Evolutionary conservation across 176 grass and related monocot genomes (phyloP).

Genomic region (Canna indica): DNA sequence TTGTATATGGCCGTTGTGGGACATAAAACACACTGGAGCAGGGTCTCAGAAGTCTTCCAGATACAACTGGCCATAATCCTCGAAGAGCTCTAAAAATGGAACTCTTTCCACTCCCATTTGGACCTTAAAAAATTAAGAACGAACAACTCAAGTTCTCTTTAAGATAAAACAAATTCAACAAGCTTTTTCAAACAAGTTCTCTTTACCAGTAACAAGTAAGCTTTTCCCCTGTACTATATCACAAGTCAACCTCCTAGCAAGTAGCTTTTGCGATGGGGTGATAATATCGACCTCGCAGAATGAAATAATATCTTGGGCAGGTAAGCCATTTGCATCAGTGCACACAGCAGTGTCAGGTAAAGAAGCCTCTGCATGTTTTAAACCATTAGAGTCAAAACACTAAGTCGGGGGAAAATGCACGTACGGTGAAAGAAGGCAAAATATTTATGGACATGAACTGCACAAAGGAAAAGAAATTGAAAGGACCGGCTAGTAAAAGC

Average conservation of each 20-base stretch:
- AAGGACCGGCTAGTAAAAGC: no score
- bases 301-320: conserved; percentile 62
- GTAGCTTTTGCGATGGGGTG: conserved; percentile 75
- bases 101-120: conserved; percentile 97
- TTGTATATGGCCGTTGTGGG: conserved; percentile 92
- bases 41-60: conserved; percentile 70
- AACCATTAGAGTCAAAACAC: no score
- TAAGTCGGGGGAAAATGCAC: no score
- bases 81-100: conserved; percentile 85
- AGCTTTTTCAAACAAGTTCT: conserved; percentile 8
- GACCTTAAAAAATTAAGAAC: conserved; percentile 43
- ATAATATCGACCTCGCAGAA: conserved; percentile 79
- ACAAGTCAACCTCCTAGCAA: conserved; percentile 71
- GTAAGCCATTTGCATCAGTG: conserved; percentile 29
- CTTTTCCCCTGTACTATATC: conserved; percentile 61
- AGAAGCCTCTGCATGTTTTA: conserved; percentile 33
- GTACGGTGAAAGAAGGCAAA: no score
- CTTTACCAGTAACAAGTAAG: conserved; percentile 79
- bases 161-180: conserved; percentile 16
- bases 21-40: conserved; percentile 73
- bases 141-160: background rate
- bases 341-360: conserved; percentile 36
- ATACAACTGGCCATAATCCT: conserved; percentile 80
- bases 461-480: no score
- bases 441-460: no score